Evolutionary conservation across 371 early-diverging fungal species (phyloP).

Genomic region (Mucor saturninus): DNA sequence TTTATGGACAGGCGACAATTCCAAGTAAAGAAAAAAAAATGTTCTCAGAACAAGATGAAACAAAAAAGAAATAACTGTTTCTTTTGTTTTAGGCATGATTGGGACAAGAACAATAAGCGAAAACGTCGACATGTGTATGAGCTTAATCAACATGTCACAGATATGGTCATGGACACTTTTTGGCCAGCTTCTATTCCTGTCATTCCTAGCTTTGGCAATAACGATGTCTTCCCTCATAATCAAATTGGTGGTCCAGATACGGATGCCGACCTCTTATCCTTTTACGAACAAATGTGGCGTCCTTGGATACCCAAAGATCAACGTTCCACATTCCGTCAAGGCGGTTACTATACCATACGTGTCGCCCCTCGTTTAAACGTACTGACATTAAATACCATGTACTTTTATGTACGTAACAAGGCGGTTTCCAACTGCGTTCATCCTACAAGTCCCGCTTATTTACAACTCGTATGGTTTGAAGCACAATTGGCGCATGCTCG

Average conservation of each 20-base stretch:
- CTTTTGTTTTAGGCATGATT: slow-evolving; percentile 61
- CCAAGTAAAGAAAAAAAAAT: slow-evolving; percentile 49
- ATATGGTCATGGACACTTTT: slow-evolving; percentile 42
- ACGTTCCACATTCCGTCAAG: slow-evolving; percentile 59
- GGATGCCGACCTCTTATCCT: slow-evolving; percentile 29
- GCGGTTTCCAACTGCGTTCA: slow-evolving; percentile 68
- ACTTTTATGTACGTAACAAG: slow-evolving; percentile 71
- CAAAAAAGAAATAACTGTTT: slow-evolving; percentile 17
- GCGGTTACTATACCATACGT: slow-evolving; percentile 72
- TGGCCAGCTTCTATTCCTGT: slow-evolving; percentile 48
- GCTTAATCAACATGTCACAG: slow-evolving; percentile 47
- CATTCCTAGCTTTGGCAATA: slow-evolving; percentile 78
- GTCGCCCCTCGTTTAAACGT: slow-evolving; percentile 55
- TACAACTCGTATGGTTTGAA: slow-evolving; percentile 77
- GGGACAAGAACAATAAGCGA: slow-evolving; percentile 68
- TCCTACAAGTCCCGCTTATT: slow-evolving; percentile 61
- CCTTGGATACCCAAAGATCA: slow-evolving; percentile 65
- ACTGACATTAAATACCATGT: slow-evolving; percentile 75
- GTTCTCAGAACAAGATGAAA: neutral
- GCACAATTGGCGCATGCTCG: slow-evolving; percentile 56
- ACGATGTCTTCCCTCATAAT: slow-evolving; percentile 83
- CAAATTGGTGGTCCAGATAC: slow-evolving; percentile 34
- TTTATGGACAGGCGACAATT: slow-evolving; percentile 83
- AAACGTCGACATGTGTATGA: slow-evolving; percentile 61
- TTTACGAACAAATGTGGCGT: slow-evolving; percentile 62